These are phyloP conservation scores for Pilasporangium apinafurcum DNA, from an alignment of 352 stramenopile species.

Conservation along the genomic window DNA sequence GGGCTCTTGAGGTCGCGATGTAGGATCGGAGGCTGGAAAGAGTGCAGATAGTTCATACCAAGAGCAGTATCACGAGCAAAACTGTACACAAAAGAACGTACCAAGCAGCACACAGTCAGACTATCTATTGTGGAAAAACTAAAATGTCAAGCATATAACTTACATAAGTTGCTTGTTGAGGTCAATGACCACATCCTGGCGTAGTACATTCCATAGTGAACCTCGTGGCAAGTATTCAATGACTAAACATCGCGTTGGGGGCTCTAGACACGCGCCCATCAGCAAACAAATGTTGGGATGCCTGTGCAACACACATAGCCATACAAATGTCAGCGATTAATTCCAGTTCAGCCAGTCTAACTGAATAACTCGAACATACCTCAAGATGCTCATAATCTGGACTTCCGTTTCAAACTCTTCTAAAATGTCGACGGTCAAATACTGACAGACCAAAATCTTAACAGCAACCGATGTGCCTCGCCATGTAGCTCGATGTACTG, in stretches of 20 bases:
- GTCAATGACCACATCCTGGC: constrained; percentile 69
- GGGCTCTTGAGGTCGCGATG: constrained; percentile 85
- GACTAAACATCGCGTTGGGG: constrained; percentile 75
- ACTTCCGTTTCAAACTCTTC: constrained; percentile 86
- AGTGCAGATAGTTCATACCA: constrained; percentile 87
- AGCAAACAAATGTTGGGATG: constrained; percentile 85
- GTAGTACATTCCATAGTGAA: constrained; percentile 83
- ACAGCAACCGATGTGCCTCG: constrained; percentile 71
- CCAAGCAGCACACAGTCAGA: neutral
- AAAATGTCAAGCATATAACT: constrained; percentile 1
- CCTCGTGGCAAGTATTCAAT: constrained; percentile 80
- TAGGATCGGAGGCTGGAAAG: constrained; percentile 80
- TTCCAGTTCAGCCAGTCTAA: neutral
- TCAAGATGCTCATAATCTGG: constrained; percentile 87
- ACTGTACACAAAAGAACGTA: constrained; percentile 12
- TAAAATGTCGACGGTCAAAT: constrained; percentile 77
- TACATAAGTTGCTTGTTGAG: constrained; percentile 67
- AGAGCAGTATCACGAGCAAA: constrained; percentile 77
- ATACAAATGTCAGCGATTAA: neutral
- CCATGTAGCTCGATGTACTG: constrained; percentile 70
- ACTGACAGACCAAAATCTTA: constrained; percentile 82
- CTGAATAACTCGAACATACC: constrained; percentile 25
- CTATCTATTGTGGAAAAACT: no score
- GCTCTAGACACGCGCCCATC: constrained; percentile 77
- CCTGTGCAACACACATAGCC: constrained; percentile 15